Conservation (phyloP, 441 rosid species). For the Pelargonium hybrid region DNA sequence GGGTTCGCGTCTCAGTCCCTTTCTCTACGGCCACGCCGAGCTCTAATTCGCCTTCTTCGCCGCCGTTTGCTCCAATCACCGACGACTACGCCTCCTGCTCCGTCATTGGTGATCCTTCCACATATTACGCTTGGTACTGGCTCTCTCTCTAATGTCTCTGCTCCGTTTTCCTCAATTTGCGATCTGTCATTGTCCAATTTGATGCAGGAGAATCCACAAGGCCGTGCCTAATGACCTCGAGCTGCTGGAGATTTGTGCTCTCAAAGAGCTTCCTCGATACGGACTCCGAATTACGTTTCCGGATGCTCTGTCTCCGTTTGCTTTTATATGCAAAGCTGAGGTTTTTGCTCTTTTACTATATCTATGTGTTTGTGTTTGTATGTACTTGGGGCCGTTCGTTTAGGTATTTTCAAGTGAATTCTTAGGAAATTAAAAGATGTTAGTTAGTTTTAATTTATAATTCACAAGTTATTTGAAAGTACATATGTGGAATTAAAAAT, state of each 20-base stretch:
- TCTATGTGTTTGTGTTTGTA: background rate
- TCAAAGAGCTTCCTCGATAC: slow-evolving; percentile 35
- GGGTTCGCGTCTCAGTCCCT: slow-evolving; percentile 51
- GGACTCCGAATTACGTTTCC: slow-evolving; percentile 65
- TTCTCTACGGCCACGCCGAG: slow-evolving; percentile 14
- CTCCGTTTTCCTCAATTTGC: background rate
- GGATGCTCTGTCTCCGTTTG: slow-evolving; percentile 55
- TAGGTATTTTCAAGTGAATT: no score
- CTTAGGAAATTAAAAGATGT: no score
- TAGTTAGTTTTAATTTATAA: no score
- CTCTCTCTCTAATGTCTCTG: background rate
- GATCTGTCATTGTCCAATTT: background rate
- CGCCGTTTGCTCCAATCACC: slow-evolving; percentile 25
- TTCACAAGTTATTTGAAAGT: no score
- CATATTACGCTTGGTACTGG: slow-evolving; percentile 41
- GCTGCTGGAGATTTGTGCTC: slow-evolving; percentile 54
- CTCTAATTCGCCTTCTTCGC: background rate
- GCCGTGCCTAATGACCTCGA: slow-evolving; percentile 41
- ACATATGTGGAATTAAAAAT: no score
- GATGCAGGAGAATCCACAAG: slow-evolving; percentile 51
- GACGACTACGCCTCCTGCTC: slow-evolving; percentile 48
- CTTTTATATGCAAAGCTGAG: slow-evolving; percentile 40
- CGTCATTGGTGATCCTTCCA: slow-evolving; percentile 33
- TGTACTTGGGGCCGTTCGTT: background rate
- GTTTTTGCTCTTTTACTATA: slow-evolving; percentile 16